Base-by-base conservation (phyloP, 257 asterid species). In the Eustoma russellianum region DNA sequence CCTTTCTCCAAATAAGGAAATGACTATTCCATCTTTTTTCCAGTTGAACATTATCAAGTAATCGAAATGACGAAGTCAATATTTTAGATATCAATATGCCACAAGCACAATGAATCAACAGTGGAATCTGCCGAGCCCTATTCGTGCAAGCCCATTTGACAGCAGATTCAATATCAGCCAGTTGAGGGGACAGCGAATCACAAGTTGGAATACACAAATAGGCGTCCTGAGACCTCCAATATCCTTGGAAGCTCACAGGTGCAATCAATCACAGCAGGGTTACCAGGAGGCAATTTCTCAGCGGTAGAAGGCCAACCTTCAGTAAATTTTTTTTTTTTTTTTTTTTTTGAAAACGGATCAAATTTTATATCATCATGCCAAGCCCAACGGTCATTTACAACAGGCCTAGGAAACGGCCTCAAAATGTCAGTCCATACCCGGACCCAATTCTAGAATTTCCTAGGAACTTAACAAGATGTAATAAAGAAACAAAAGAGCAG, bases 81-180 rank as follows among this genome's bases (percentile, higher is more conserved):
- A 13, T 15, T 57, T 19, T 5, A 11, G 12, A 38, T 38, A 38
- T 41, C 16, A 15, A 52, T 11, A 2, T 82, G 85, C 98, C 97
- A 81, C 82, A 80, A 10, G 98, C 95, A 75, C 97, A 92, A 33
- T 91, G 98, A 57, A 91, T 64, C 47, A 88, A 85, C 9, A 88
- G 52, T 5, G 98, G 94, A 50, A 45, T 50, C 0, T 80, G 77
- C 66, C 72, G 95, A 76, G 93, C 77, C 59, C 96, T 79, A 76
- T 87, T 87, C 70, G 93, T 72, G 60, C 86, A 79, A 77, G 93
- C 97, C 97, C 97, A 91, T 48, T 82, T 91, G 48, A 91, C 97
- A 30, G 97, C 98, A 47, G 57, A 61, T 77, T 87, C 98, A 35
- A 91, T 88, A 61, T 85, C 86, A 30, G 71, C 79, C n/a, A 97